These are phyloP conservation scores for Leptosphaerulina australis DNA, from an alignment of 2,329 filamentous ascomycete species.

Conservation along the genomic window DNA sequence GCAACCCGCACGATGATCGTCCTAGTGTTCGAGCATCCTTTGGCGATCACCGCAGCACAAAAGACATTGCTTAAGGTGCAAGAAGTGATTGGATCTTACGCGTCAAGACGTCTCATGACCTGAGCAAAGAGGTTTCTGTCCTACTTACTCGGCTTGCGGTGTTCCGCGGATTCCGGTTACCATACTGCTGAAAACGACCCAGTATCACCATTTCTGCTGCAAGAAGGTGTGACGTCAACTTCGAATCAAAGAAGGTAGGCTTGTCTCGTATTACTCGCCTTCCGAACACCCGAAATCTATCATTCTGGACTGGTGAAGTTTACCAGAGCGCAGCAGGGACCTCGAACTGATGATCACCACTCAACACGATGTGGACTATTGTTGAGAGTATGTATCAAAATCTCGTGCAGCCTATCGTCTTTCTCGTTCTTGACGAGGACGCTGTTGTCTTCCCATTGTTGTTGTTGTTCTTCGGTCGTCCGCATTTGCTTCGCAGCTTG, in stretches of 20 bases:
- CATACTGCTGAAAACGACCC: neutral
- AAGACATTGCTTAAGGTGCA: constrained; percentile 38
- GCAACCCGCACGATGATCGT: constrained; percentile 34
- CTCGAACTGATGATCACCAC: neutral
- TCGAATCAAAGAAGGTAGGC: neutral
- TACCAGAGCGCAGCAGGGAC: neutral
- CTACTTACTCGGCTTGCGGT: constrained; percentile 16
- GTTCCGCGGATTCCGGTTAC: constrained; percentile 14
- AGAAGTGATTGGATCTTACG: constrained; percentile 26
- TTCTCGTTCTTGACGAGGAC: neutral
- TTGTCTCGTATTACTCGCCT: neutral
- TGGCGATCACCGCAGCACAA: constrained; percentile 32
- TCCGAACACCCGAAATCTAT: neutral
- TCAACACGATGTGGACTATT: too few species aligned
- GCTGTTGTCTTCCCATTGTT: neutral
- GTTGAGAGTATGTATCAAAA: neutral
- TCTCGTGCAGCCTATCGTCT: neutral
- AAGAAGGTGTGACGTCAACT: constrained; percentile 3
- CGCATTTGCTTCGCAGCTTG: neutral
- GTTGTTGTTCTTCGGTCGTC: neutral
- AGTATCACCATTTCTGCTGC: neutral
- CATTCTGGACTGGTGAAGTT: neutral
- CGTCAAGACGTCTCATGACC: constrained; percentile 1
- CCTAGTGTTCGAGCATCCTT: constrained; percentile 37
- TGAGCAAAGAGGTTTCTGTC: neutral